Conservation (phyloP, 768 basidiomycete genomes). For the Termitomyces sp. region DNA sequence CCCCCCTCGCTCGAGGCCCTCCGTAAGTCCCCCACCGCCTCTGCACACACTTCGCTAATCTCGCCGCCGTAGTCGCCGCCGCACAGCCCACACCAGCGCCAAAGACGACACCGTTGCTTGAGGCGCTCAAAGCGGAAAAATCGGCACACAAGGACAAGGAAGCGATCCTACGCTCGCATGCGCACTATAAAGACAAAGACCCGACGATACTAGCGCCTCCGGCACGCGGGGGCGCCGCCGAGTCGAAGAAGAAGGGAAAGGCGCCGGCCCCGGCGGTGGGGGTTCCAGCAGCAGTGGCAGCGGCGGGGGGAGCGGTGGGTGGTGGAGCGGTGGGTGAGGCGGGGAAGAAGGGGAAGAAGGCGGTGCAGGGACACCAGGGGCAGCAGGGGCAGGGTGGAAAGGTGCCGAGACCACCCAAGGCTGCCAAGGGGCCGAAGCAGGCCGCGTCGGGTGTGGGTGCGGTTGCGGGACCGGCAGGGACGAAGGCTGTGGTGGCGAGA, state of each 20-base stretch:
- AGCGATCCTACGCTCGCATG: slow-evolving; percentile 64
- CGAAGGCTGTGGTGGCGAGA: background rate
- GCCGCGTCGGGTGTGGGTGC: background rate
- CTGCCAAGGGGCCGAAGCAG: background rate
- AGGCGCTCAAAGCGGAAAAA: slow-evolving; percentile 86
- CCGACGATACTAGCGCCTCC: slow-evolving; percentile 21
- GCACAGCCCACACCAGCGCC: slow-evolving; percentile 55
- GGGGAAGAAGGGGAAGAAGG: slow-evolving; percentile 9
- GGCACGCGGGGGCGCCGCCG: slow-evolving; percentile 29
- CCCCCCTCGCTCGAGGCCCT: slow-evolving; percentile 59
- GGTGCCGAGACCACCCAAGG: slow-evolving; percentile 1
- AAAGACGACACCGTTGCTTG: slow-evolving; percentile 87
- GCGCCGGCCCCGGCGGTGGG: background rate
- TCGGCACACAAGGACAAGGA: slow-evolving; percentile 69
- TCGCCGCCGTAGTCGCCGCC: slow-evolving; percentile 51
- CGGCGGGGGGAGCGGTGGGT: no score
- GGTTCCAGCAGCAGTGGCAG: no score
- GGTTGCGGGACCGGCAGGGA: slow-evolving; percentile 2
- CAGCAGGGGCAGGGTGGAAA: background rate
- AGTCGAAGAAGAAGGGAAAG: slow-evolving; percentile 23
- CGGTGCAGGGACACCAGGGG: background rate
- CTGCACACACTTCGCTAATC: no score
- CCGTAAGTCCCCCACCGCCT: slow-evolving; percentile 33
- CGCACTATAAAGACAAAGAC: slow-evolving; percentile 55
- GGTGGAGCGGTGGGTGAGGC: no score